A percentile compares a stretch with the other conserved stretches of the same genome.
Conservation (phyloP, 2,329 filamentous ascomycete species). For the Cladosporium sp. region DNA sequence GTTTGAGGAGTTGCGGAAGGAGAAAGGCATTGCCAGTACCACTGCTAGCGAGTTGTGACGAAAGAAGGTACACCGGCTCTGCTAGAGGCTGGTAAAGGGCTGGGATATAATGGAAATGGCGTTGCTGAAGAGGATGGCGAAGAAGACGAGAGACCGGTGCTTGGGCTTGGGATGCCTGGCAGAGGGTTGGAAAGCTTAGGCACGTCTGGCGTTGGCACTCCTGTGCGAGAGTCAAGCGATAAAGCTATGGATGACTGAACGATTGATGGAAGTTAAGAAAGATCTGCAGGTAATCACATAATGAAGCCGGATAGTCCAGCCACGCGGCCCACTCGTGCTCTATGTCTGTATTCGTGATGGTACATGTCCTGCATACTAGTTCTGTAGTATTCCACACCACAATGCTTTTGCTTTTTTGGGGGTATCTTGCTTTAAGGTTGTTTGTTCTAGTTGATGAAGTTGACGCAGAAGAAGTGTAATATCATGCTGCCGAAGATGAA, state of each 20-base stretch:
- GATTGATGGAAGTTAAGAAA: background rate
- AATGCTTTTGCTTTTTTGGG: background rate
- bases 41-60: slow-evolving; percentile 8
- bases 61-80: slow-evolving; percentile 15
- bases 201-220: background rate
- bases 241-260: slow-evolving; percentile 15
- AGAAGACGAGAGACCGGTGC: slow-evolving; percentile 11
- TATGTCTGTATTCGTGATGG: slow-evolving; percentile 16
- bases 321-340: background rate
- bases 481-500: slow-evolving; percentile 93
- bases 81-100: slow-evolving; percentile 2
- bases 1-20: slow-evolving; percentile 61
- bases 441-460: slow-evolving; percentile 87
- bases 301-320: background rate
- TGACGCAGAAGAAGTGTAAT: slow-evolving; percentile 97
- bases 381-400: background rate
- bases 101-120: background rate
- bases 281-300: background rate
- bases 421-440: slow-evolving; percentile 1
- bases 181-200: slow-evolving; percentile 20
- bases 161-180: slow-evolving; percentile 16
- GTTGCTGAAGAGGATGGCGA: slow-evolving; percentile 4
- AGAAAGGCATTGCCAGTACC: slow-evolving; percentile 43
- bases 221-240: background rate
- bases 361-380: slow-evolving; percentile 10